Evolutionary conservation across 345 rosid species (phyloP), one percentile per base, ranked within the genome.

Genomic region (Citropsis articulata): DNA sequence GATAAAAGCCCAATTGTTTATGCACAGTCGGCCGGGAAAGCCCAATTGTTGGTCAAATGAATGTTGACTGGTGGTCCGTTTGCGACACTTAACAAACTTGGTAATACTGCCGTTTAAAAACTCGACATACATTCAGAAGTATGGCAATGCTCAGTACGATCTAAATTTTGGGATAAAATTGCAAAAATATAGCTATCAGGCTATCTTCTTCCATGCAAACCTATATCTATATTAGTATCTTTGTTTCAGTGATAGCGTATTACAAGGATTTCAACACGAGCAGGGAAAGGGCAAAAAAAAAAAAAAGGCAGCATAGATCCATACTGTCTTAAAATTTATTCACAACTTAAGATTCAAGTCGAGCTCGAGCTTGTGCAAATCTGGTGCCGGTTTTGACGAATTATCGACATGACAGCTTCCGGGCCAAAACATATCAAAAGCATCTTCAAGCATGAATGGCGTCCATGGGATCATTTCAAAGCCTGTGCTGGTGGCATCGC

Each of bases 281-380:
- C 18, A 25, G n/a, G 63, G 40, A 16, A 25, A 35, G 36, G 40
- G 40, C 9, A 19, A n/a, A n/a, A 14, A 21, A 5, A 25, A 42
- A 7, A 38, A 40, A 56, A n/a, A 16, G 7, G 53, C 36, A 40
- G 65, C 10, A 45, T 42, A 75, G 59, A 38, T 53, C 53, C 48
- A 27, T 18, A 30, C 9, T 12, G 53, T 22, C 9, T n/a, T 25
- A 8, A 36, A 48, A 77, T 9, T 60, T 8, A 63, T 85, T 85
- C 72, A 83, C 75, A 87, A 76, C 66, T 79, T 77, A 57, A 87
- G 90, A 79, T 85, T 79, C 69, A 87, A 83, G 73, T 87, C 88
- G 28, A 85, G 73, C 60, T 87, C 86, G 28, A 85, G 73, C 53
- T 79, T 81, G 27, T 65, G 78, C 64, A 76, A 73, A 48, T 85